These are phyloP conservation scores for Spergularia marina DNA, from an alignment of 148 eudicot species.

Conservation along the genomic window DNA sequence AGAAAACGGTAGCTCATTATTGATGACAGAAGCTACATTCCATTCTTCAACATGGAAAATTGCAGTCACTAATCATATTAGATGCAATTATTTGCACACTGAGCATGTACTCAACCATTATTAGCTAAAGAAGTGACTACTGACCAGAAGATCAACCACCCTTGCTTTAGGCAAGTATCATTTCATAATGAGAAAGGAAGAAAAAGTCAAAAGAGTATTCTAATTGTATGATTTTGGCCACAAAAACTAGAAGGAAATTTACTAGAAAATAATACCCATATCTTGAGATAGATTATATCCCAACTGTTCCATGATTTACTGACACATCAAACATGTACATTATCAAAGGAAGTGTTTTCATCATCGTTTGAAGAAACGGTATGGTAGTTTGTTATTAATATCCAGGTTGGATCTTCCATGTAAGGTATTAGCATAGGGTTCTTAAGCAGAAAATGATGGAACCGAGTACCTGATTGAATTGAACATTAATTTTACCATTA, in stretches of 20 bases:
- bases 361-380: slow-evolving; percentile 2
- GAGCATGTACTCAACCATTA: slow-evolving; percentile 3
- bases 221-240: slow-evolving; percentile 10
- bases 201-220: not conserved
- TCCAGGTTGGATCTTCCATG: slow-evolving; percentile 7
- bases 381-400: not conserved
- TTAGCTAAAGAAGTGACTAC: slow-evolving; percentile 1
- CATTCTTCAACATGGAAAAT: slow-evolving; percentile 13
- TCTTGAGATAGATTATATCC: not conserved
- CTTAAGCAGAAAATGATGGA: not conserved
- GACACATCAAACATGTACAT: slow-evolving; percentile 5
- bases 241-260: slow-evolving; percentile 12
- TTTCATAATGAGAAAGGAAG: slow-evolving; percentile 10
- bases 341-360: not conserved
- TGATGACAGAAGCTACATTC: slow-evolving; percentile 1
- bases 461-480: no score
- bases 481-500: no score
- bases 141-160: slow-evolving; percentile 8
- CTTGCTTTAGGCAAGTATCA: slow-evolving; percentile 12
- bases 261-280: slow-evolving; percentile 5
- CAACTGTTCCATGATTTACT: slow-evolving; percentile 19
- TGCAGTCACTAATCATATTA: slow-evolving; percentile 13
- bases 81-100: slow-evolving; percentile 6
- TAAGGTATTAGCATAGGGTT: not conserved
- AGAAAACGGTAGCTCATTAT: slow-evolving; percentile 3